Percentiles rank a stretch among this genome's conserved stretches.
phyloP scores from a whole-genome alignment of 192 early-diverging fungal genomes.

The Linnemannia elongata region DNA sequence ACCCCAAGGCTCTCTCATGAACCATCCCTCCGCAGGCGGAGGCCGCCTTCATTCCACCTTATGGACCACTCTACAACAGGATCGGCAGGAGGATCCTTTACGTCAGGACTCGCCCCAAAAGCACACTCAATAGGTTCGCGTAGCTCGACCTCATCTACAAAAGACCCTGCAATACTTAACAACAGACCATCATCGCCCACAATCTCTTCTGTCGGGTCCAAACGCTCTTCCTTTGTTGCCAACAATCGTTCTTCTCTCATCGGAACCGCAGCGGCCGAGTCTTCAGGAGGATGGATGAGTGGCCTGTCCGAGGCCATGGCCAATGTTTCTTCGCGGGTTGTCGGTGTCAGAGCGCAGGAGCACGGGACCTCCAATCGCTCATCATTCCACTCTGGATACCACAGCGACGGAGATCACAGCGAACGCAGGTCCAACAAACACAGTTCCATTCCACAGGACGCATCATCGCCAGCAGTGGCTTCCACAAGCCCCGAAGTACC shows the following conservation, averaged over 20 bases:
- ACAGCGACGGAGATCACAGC: slow-evolving; percentile 11
- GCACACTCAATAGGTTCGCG: slow-evolving; percentile 19
- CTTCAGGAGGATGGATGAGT: slow-evolving; percentile 36
- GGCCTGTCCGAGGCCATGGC: slow-evolving; percentile 44
- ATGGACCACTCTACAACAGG: not conserved
- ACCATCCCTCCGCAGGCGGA: slow-evolving; percentile 47
- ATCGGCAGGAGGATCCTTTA: too few relatives aligned
- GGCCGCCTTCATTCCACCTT: slow-evolving; percentile 21
- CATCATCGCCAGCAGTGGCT: not conserved
- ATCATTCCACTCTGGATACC: not conserved
- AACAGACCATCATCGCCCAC: slow-evolving; percentile 26
- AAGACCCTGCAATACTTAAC: not conserved
- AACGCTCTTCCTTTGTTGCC: slow-evolving; percentile 14
- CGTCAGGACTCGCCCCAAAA: not conserved
- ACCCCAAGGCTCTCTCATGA: not conserved
- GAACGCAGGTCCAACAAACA: slow-evolving; percentile 13
- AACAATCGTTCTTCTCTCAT: slow-evolving; percentile 40
- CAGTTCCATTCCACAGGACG: slow-evolving; percentile 9
- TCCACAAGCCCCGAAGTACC: slow-evolving; percentile 1
- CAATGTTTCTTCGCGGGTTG: slow-evolving; percentile 45
- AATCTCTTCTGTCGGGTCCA: slow-evolving; percentile 15
- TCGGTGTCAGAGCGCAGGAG: slow-evolving; percentile 45
- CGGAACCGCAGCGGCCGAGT: slow-evolving; percentile 14
- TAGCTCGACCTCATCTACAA: slow-evolving; percentile 35
- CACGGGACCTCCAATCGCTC: not conserved